Conservation (phyloP, 768 basidiomycete species). For the Fibroporia radiculosa region DNA sequence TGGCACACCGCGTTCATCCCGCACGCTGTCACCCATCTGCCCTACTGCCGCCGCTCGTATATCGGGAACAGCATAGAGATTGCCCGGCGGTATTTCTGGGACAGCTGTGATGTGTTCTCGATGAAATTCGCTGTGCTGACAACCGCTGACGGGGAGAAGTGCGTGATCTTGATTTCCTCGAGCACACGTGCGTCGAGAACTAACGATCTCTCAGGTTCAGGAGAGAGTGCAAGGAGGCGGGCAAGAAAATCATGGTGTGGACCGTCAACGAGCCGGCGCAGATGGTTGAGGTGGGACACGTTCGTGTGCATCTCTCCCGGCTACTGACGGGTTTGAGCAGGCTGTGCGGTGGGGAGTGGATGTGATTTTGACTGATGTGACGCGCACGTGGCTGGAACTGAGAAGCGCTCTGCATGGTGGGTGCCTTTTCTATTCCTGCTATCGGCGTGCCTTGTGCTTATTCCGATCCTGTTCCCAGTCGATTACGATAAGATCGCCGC, state of each 20-base stretch:
- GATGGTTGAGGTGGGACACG: slow-evolving; percentile 73
- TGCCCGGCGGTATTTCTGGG: slow-evolving; percentile 86
- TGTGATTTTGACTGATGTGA: slow-evolving; percentile 39
- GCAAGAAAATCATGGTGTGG: slow-evolving; percentile 90
- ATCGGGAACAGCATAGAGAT: slow-evolving; percentile 69
- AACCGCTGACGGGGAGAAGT: slow-evolving; percentile 67
- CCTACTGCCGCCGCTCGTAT: slow-evolving; percentile 78
- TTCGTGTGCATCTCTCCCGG: neutral
- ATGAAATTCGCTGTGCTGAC: slow-evolving; percentile 70
- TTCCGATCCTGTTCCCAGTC: slow-evolving; percentile 26
- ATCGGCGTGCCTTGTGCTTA: neutral
- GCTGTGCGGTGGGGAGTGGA: slow-evolving; percentile 46
- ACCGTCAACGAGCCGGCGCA: slow-evolving; percentile 87
- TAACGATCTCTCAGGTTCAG: slow-evolving; percentile 50
- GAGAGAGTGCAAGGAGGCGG: slow-evolving; percentile 65
- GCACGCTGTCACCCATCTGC: slow-evolving; percentile 66
- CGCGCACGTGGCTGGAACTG: slow-evolving; percentile 32
- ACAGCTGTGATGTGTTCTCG: slow-evolving; percentile 79
- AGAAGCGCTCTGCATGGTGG: slow-evolving; percentile 24
- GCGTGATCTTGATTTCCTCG: slow-evolving; percentile 15
- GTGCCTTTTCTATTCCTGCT: neutral
- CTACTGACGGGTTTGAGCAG: slow-evolving; percentile 34
- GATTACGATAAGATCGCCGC: slow-evolving; percentile 62
- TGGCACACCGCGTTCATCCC: slow-evolving; percentile 90
- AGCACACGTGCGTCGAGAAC: neutral